phyloP scores from a whole-genome alignment of 192 early-diverging fungal species.

The Spinellus fusiger region DNA sequence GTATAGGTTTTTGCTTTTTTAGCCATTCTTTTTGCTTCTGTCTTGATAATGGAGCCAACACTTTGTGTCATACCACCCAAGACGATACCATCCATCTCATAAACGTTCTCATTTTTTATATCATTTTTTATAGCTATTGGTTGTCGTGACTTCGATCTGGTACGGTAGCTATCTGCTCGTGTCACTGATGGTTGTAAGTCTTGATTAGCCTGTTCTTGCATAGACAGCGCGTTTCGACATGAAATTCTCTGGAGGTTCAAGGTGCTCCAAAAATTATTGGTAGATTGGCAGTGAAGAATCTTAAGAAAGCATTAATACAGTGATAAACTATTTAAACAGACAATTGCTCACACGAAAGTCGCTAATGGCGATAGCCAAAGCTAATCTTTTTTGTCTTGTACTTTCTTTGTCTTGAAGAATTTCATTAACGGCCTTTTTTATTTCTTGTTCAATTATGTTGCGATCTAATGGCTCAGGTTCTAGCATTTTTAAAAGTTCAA shows the following conservation, averaged over 20 bases:
- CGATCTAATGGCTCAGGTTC: neutral
- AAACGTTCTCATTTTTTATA: neutral
- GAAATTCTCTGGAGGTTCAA: neutral
- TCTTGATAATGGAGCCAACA: neutral
- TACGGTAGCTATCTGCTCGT: neutral
- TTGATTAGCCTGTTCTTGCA: neutral
- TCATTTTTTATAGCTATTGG: neutral
- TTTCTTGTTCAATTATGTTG: neutral
- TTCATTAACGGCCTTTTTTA: neutral
- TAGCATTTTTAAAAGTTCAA: neutral
- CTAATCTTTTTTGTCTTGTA: neutral
- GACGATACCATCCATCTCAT: neutral
- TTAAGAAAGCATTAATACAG: neutral
- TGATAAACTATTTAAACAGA: neutral
- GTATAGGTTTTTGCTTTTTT: neutral
- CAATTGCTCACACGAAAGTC: neutral
- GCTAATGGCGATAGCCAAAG: neutral
- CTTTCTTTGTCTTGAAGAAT: neutral
- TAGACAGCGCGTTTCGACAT: neutral
- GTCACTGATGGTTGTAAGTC: neutral
- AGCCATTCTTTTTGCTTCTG: neutral
- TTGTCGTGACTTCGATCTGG: neutral
- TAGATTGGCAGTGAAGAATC: neutral
- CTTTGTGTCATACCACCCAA: neutral
- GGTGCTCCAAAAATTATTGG: neutral